phyloP scores from a whole-genome alignment of 208 protist genomes.

The Acanthamoeba castellanii region DNA sequence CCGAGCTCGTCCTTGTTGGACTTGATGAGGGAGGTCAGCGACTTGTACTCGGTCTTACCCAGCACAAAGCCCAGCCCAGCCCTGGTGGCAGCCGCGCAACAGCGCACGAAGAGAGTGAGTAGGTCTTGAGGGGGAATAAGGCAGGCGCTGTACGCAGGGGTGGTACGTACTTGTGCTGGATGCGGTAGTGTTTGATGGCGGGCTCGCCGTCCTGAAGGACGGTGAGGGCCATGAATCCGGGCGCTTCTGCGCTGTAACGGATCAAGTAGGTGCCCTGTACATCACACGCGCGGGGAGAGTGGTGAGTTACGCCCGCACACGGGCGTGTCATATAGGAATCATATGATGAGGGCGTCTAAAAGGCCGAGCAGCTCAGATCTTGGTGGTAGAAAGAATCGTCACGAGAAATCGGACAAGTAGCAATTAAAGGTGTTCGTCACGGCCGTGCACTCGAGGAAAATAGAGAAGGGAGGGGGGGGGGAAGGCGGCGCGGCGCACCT shows the following conservation, averaged over 20 bases:
- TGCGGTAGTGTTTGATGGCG: conserved; percentile 70
- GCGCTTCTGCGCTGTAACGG: conserved; percentile 47
- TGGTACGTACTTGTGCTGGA: conserved; percentile 50
- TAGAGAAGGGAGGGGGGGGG: too few relatives aligned
- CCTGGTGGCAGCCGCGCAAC: not conserved
- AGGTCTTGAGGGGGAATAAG: not conserved
- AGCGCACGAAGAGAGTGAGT: not conserved
- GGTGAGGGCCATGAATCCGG: conserved; percentile 59
- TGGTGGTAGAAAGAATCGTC: not conserved
- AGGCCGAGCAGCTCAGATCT: not conserved
- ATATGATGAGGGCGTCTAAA: not conserved
- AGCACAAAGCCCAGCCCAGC: conserved; percentile 62
- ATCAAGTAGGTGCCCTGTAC: conserved; percentile 63
- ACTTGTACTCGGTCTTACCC: conserved; percentile 70
- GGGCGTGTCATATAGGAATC: too few relatives aligned
- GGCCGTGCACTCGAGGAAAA: too few relatives aligned
- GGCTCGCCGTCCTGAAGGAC: not conserved
- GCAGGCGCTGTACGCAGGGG: not conserved
- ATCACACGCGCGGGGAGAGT: not conserved
- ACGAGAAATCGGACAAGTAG: not conserved
- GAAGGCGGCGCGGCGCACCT: conserved; percentile 1
- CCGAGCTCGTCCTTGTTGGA: conserved; percentile 57
- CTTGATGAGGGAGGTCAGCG: conserved; percentile 43
- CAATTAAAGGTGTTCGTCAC: not conserved
- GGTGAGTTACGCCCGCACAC: not conserved